A percentile compares a stretch with the other conserved stretches of the same genome.
Conservation (phyloP, 2,329 filamentous ascomycete species). For the Fusarium papillatum region DNA sequence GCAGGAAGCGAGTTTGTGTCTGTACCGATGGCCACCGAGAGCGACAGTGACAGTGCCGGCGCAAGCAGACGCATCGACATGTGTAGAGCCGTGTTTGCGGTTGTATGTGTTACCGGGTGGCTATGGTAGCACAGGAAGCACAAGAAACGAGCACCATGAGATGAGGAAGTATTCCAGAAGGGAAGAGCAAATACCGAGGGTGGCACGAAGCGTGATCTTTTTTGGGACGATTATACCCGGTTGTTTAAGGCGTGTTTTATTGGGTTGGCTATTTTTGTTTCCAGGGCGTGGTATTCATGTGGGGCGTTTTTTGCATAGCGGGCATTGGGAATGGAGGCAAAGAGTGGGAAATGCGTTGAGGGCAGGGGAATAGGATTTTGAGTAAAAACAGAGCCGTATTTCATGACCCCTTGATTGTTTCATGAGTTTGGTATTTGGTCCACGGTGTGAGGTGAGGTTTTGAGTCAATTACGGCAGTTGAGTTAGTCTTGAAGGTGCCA, state of each 20-base stretch:
- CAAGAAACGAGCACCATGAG: slow-evolving; percentile 10
- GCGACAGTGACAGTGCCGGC: slow-evolving; percentile 22
- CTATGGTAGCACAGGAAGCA: slow-evolving; percentile 2
- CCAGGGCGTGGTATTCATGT: neutral
- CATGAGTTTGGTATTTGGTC: neutral
- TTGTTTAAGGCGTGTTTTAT: neutral
- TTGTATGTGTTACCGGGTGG: slow-evolving; percentile 10
- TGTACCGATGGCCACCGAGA: slow-evolving; percentile 30
- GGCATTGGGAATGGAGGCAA: slow-evolving; percentile 21
- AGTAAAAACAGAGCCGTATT: neutral
- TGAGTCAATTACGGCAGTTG: neutral
- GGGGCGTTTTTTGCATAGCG: neutral
- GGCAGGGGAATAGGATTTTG: neutral
- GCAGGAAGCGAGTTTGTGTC: slow-evolving; percentile 26
- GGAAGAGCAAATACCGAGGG: neutral
- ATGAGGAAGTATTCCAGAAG: neutral
- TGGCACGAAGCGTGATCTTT: neutral
- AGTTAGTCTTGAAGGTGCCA: neutral
- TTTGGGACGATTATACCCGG: slow-evolving; percentile 1
- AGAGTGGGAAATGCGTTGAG: slow-evolving; percentile 8
- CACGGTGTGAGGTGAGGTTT: neutral
- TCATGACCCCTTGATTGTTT: neutral
- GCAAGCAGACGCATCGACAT: neutral
- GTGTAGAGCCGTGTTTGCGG: slow-evolving; percentile 6
- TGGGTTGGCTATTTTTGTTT: neutral